Evolutionary conservation across 257 asterid species (phyloP).

Genomic region (Linderniella brevidens): DNA sequence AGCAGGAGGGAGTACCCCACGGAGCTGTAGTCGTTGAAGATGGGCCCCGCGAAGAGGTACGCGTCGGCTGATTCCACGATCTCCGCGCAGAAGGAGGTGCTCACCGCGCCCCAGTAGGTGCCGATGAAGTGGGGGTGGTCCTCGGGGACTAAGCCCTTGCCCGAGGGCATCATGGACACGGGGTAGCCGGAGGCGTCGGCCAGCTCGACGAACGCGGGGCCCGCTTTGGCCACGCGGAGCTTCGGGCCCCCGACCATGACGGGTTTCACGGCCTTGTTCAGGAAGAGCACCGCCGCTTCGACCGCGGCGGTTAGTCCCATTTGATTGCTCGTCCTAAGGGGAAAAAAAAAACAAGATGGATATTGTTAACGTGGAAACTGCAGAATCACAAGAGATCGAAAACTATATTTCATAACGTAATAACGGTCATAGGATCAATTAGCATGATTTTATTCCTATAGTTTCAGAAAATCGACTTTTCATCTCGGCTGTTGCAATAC

Average conservation of each 20-base stretch:
- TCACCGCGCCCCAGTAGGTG: constrained; percentile 13
- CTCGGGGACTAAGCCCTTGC: constrained; percentile 12
- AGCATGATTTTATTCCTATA: too few relatives aligned
- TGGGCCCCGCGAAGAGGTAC: constrained; percentile 13
- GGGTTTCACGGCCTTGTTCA: constrained; percentile 12
- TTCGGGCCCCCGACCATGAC: constrained; percentile 12
- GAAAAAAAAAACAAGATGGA: too few relatives aligned
- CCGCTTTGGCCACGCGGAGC: constrained; percentile 9
- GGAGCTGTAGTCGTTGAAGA: constrained; percentile 12
- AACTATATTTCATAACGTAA: too few relatives aligned
- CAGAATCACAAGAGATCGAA: too few relatives aligned
- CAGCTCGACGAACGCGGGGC: constrained; percentile 9
- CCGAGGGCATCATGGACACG: constrained; percentile 9
- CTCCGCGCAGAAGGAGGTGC: constrained; percentile 12
- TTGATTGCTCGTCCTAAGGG: constrained; percentile 20
- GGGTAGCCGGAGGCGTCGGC: constrained; percentile 10
- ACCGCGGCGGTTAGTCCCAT: constrained; percentile 37
- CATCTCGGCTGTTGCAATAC: too few relatives aligned
- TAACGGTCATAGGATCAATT: too few relatives aligned
- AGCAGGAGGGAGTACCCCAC: constrained; percentile 10
- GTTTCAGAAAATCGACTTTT: too few relatives aligned
- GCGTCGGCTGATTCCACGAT: constrained; percentile 15
- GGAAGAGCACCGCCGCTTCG: constrained; percentile 11
- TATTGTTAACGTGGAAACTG: too few relatives aligned
- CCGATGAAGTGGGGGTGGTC: constrained; percentile 10